A percentile compares a stretch with the other conserved stretches of the same genome.
These are phyloP conservation scores for Starmerella apicola DNA, from an alignment of 805 yeast species.

Conservation along the genomic window DNA sequence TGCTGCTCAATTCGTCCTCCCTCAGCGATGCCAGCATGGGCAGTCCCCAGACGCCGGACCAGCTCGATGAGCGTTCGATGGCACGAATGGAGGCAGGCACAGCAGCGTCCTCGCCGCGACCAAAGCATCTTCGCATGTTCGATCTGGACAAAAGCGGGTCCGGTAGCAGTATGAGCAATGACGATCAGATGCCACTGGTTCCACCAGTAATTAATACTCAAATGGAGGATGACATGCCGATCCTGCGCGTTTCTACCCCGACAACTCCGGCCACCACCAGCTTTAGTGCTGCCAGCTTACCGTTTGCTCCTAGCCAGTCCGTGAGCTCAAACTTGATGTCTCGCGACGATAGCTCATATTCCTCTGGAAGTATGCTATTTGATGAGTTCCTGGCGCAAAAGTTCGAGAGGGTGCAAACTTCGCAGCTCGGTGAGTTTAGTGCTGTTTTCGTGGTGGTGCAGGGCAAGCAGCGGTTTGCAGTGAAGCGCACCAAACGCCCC, in stretches of 20 bases:
- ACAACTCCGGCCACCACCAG: neutral
- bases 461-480: constrained; percentile 47
- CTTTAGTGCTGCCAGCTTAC: neutral
- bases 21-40: constrained; percentile 5
- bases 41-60: constrained; percentile 11
- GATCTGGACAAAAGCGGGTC: neutral
- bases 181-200: neutral
- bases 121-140: constrained; percentile 10
- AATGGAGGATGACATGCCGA: neutral
- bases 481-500: constrained; percentile 69
- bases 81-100: constrained; percentile 7
- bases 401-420: constrained; percentile 53
- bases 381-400: constrained; percentile 31
- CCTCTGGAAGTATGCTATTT: constrained; percentile 1
- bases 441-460: constrained; percentile 59
- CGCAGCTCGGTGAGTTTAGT: constrained; percentile 86
- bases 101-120: constrained; percentile 10
- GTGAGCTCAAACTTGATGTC: no score
- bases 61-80: neutral
- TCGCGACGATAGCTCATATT: neutral
- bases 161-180: neutral
- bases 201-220: neutral
- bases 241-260: constrained; percentile 1
- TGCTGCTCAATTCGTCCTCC: constrained; percentile 1
- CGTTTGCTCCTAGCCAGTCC: neutral